Evolutionary conservation across 148 eudicot genomes (phyloP), one percentile per base, ranked within the genome.

Genomic region (Camellia sinensis): DNA sequence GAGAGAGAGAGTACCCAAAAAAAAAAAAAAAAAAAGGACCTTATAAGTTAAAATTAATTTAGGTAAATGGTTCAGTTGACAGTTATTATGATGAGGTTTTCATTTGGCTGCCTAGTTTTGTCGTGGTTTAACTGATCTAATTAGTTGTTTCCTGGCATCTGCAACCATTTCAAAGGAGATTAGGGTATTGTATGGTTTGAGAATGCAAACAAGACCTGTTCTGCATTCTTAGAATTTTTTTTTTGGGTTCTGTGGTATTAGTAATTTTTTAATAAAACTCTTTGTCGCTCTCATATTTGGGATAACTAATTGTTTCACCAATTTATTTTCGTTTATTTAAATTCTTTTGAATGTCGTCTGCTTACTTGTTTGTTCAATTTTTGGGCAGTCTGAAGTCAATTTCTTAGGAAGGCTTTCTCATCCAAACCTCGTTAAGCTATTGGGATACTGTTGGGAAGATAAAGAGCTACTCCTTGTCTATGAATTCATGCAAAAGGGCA

Each of bases 371-470:
- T 74, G 22, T 56, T 57, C 52, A 50, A 50, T 15, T 48, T 67
- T 52, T 73, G 43, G 82, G 86, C 90, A 94, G 98, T 78, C 98
- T 13, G 98, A 94, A 84, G 86, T 94, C 59, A 86, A 94, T 73
- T 92, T 94, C 80, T 84, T 92, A 3, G 98, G 98, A 84, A 90
- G 89, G 71, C 86, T 91, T 63, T 94, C 97, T 52, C 98, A 94
- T 83, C 97, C 91, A 11, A 94, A 94, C 82, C 86, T 94, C 70
- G 97, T 92, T 12, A 94, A 85, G 86, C 86, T 94, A 45, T 84
- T 94, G 75, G 95, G 98, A 17, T 94, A 90, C 82, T 90, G 92
- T 73, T 88, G 84, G 89, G 98, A 92, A 65, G 91, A 90, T 10
- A 60, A 76, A 52, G 97, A 94, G 81, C 83, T 94, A 41, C 85